Conservation (phyloP, 2,329 filamentous ascomycete genomes). For the Purpureocillium lavendulum region DNA sequence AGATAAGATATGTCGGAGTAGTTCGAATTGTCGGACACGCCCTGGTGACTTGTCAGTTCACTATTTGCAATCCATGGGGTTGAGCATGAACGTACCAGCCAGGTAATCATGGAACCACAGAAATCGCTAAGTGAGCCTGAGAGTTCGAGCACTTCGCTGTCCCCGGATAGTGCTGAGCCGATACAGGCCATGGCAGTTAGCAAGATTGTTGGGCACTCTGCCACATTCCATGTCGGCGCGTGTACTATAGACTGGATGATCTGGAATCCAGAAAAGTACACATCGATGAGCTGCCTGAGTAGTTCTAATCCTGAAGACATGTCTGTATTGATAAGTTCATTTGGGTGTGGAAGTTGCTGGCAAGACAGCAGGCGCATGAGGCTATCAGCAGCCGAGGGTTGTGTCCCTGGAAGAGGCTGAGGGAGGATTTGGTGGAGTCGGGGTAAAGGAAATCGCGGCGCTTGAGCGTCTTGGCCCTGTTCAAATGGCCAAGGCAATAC, state of each 20-base stretch:
- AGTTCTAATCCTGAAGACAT: constrained; percentile 11
- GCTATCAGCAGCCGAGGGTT: constrained; percentile 6
- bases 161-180: constrained; percentile 14
- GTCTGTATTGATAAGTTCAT: constrained; percentile 7
- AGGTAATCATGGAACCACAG: constrained; percentile 18
- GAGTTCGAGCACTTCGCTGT: constrained; percentile 8
- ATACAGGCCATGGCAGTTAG: constrained; percentile 20
- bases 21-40: constrained; percentile 14
- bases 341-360: constrained; percentile 8
- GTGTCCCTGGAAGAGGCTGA: not conserved
- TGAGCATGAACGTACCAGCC: constrained; percentile 16
- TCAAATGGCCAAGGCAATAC: constrained; percentile 13
- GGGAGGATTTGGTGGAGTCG: constrained; percentile 13
- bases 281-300: constrained; percentile 13
- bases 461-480: constrained; percentile 7
- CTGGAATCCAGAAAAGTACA: constrained; percentile 18
- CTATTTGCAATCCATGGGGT: no score
- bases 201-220: constrained; percentile 13
- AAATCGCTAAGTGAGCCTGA: constrained; percentile 14
- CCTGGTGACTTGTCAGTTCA: constrained; percentile 8
- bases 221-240: constrained; percentile 17
- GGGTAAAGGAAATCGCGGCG: constrained; percentile 9
- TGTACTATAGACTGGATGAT: constrained; percentile 20
- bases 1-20: constrained; percentile 17
- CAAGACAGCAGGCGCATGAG: constrained; percentile 15